Evolutionary conservation across 352 stramenopile species (phyloP).

Genomic region (Phytophthora citricola): DNA sequence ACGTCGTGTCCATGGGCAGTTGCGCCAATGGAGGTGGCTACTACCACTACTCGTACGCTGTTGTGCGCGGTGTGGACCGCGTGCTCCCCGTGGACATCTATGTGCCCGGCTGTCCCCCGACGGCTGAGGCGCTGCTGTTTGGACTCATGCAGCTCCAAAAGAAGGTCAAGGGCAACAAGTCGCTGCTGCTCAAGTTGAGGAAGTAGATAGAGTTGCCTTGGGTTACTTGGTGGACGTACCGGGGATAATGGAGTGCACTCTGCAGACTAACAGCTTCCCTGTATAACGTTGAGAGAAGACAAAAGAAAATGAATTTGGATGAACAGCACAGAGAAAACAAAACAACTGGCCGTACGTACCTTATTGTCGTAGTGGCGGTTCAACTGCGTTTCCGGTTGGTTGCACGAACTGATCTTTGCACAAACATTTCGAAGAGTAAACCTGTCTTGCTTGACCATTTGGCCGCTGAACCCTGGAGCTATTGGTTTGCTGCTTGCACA

Average conservation of each 20-base stretch:
- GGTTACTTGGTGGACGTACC: conserved; percentile 10
- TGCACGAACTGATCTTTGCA: not conserved
- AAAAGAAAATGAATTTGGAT: conserved; percentile 39
- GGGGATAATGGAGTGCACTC: not conserved
- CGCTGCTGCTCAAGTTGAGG: conserved; percentile 94
- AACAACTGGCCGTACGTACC: conserved; percentile 10
- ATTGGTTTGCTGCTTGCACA: conserved; percentile 5
- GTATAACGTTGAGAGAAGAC: conserved; percentile 27
- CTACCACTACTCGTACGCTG: conserved; percentile 97
- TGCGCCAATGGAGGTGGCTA: conserved; percentile 97
- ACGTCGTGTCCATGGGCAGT: conserved; percentile 98
- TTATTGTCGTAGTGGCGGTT: not conserved
- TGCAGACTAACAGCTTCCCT: conserved; percentile 4
- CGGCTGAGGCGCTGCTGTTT: conserved; percentile 98
- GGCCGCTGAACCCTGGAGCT: not conserved
- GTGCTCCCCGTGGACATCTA: conserved; percentile 99
- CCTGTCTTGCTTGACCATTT: not conserved
- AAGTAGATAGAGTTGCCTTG: conserved; percentile 83
- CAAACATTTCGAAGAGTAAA: conserved; percentile 7
- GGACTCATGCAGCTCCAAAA: conserved; percentile 99
- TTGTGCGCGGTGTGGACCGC: conserved; percentile 97
- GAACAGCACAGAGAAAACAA: conserved; percentile 10
- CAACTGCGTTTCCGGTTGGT: conserved; percentile 2
- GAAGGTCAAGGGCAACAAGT: conserved; percentile 99
- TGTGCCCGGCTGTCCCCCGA: conserved; percentile 99